Percentiles rank a stretch among this genome's conserved stretches.
phyloP scores from a whole-genome alignment of 306 rosid genomes.

The Prunus kanzakura region DNA sequence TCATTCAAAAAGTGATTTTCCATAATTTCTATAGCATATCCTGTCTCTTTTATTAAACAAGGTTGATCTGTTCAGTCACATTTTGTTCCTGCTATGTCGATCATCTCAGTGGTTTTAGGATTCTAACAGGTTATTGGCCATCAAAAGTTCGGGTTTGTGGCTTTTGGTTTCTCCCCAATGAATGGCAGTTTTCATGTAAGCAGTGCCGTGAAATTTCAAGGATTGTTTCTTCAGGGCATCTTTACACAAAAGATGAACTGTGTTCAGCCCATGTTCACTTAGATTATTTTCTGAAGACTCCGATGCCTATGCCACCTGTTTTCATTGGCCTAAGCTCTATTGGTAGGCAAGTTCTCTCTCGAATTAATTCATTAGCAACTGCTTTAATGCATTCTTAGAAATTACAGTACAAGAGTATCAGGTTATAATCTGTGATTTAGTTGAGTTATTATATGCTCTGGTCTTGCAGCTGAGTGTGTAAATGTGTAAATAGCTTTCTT shows the following conservation, averaged over 20 bases:
- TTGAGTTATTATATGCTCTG: not conserved
- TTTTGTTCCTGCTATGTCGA: not conserved
- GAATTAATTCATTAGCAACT: conserved; percentile 15
- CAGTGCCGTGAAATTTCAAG: conserved; percentile 49
- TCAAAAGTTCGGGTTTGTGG: conserved; percentile 62
- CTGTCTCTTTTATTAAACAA: no score
- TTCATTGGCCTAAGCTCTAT: conserved; percentile 77
- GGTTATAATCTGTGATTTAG: not conserved
- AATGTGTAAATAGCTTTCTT: not conserved
- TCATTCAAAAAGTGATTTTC: no score
- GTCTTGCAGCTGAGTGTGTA: not conserved
- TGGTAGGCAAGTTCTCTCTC: conserved; percentile 55
- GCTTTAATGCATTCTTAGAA: not conserved
- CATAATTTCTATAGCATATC: no score
- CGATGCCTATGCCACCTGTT: conserved; percentile 33
- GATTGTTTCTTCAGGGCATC: conserved; percentile 32
- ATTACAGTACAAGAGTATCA: not conserved
- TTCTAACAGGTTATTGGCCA: conserved; percentile 75
- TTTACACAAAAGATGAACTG: conserved; percentile 29
- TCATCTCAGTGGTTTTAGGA: not conserved
- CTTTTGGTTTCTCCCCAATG: conserved; percentile 74
- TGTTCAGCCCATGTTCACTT: conserved; percentile 58
- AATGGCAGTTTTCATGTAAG: conserved; percentile 81
- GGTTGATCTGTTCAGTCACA: no score
- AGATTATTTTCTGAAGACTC: conserved; percentile 45